These are phyloP conservation scores for Metschnikowia santaceciliae DNA, from an alignment of 805 yeast genomes.

Conservation along the genomic window DNA sequence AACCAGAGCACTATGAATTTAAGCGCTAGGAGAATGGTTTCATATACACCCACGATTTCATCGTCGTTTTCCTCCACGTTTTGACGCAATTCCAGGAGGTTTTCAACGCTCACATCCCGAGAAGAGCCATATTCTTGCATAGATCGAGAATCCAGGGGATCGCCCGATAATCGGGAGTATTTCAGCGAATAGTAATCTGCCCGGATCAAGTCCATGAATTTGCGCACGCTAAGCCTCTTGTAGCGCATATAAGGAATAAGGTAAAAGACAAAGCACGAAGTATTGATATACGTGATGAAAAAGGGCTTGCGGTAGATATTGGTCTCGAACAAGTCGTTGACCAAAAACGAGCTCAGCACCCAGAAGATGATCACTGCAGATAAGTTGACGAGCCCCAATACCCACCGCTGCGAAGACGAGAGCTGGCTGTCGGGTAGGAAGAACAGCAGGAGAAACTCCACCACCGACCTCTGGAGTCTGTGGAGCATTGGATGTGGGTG, in stretches of 20 bases:
- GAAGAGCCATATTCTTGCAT: constrained; percentile 13
- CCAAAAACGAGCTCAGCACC: constrained; percentile 86
- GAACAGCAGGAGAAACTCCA: constrained; percentile 13
- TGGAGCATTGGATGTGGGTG: constrained; percentile 11
- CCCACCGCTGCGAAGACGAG: constrained; percentile 52
- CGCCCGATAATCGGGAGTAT: not conserved
- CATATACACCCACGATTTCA: constrained; percentile 37
- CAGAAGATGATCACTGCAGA: constrained; percentile 77
- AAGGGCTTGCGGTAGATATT: constrained; percentile 82
- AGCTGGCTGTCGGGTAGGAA: constrained; percentile 20
- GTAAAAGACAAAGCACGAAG: constrained; percentile 78
- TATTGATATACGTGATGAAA: constrained; percentile 86
- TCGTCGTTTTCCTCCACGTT: constrained; percentile 11
- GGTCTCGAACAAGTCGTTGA: constrained; percentile 70
- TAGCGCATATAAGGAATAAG: constrained; percentile 53
- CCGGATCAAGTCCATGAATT: constrained; percentile 22
- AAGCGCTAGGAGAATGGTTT: constrained; percentile 70
- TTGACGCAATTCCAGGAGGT: not conserved
- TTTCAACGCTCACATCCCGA: constrained; percentile 8
- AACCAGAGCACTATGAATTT: constrained; percentile 91
- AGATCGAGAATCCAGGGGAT: constrained; percentile 1
- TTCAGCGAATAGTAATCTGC: constrained; percentile 19
- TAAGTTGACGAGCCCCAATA: constrained; percentile 69
- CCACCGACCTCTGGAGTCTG: constrained; percentile 11
- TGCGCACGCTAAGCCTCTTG: constrained; percentile 21